Conservation (phyloP, 495 filamentous ascomycete species). For the Tuber magnatum region DNA sequence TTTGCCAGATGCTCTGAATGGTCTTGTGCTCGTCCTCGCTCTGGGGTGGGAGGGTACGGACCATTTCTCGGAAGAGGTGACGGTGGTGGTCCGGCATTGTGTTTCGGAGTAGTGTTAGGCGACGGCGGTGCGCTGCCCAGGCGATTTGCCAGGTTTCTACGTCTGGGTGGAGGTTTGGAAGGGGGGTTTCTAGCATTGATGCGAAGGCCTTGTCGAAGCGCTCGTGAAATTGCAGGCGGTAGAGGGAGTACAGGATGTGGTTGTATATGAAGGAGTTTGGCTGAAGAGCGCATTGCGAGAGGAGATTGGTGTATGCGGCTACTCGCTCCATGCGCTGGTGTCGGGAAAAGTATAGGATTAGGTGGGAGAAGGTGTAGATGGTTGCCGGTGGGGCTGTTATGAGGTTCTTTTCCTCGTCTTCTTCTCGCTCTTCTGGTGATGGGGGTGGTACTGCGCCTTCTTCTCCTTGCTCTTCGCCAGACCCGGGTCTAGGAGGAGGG, state of each 20-base stretch:
- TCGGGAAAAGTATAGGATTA: slow-evolving; percentile 53
- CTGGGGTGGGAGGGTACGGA: slow-evolving; percentile 28
- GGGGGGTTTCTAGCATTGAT: slow-evolving; percentile 26
- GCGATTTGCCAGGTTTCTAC: slow-evolving; percentile 49
- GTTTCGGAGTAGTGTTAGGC: slow-evolving; percentile 40
- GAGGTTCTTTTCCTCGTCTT: slow-evolving; percentile 44
- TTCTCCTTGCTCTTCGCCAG: slow-evolving; percentile 1
- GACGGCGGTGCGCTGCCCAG: slow-evolving; percentile 52
- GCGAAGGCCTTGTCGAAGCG: slow-evolving; percentile 49
- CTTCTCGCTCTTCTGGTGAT: not conserved
- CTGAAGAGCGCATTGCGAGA: slow-evolving; percentile 48
- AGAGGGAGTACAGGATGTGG: slow-evolving; percentile 53
- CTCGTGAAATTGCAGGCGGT: slow-evolving; percentile 50
- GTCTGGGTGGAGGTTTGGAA: slow-evolving; percentile 46
- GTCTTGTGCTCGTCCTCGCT: not conserved
- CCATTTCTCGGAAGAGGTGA: slow-evolving; percentile 49
- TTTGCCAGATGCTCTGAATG: slow-evolving; percentile 21
- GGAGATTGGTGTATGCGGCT: slow-evolving; percentile 45
- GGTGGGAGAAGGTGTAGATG: slow-evolving; percentile 57
- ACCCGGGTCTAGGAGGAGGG: slow-evolving; percentile 6
- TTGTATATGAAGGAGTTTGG: slow-evolving; percentile 58
- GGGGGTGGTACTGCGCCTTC: not conserved
- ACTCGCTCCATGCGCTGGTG: slow-evolving; percentile 49
- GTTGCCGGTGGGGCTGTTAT: slow-evolving; percentile 46
- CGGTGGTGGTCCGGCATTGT: slow-evolving; percentile 11